These are phyloP conservation scores for Miscanthus lutarioriparius DNA, from an alignment of 176 grass and related monocot species.

Conservation along the genomic window DNA sequence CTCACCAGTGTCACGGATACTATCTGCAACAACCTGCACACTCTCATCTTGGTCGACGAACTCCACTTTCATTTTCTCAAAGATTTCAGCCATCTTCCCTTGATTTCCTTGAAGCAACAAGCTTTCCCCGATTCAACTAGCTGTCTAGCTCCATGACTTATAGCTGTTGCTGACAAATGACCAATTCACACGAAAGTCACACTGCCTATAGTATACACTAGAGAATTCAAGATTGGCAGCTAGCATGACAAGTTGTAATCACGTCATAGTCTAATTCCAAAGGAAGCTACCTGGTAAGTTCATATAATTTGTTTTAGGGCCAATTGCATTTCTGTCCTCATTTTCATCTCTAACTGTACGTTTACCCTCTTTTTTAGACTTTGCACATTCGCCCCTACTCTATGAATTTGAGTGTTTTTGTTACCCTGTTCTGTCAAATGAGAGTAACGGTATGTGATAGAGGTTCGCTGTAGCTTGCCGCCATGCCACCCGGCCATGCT, in stretches of 20 bases:
- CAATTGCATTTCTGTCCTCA: too few relatives aligned
- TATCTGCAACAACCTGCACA: conserved; percentile 48
- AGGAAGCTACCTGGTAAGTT: neutral
- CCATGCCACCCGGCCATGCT: too few relatives aligned
- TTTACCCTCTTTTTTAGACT: too few relatives aligned
- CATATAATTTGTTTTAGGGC: neutral
- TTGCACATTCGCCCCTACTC: too few relatives aligned
- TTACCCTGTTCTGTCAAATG: too few relatives aligned
- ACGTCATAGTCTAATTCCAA: neutral
- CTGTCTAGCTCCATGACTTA: conserved; percentile 1
- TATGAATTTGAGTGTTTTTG: too few relatives aligned
- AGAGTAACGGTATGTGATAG: too few relatives aligned
- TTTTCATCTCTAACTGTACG: too few relatives aligned
- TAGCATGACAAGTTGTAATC: neutral
- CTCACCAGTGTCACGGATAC: neutral
- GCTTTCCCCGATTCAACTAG: neutral
- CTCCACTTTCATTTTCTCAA: conserved; percentile 34
- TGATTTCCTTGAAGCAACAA: conserved; percentile 4
- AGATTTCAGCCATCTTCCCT: conserved; percentile 26
- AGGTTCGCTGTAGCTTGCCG: too few relatives aligned
- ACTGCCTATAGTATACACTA: neutral
- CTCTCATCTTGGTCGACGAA: conserved; percentile 39
- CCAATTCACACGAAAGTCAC: neutral
- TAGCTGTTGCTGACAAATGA: too few relatives aligned
- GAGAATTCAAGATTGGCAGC: neutral